phyloP scores from a whole-genome alignment of 169 alveolate genomes.

The Eimeria praecox region DNA sequence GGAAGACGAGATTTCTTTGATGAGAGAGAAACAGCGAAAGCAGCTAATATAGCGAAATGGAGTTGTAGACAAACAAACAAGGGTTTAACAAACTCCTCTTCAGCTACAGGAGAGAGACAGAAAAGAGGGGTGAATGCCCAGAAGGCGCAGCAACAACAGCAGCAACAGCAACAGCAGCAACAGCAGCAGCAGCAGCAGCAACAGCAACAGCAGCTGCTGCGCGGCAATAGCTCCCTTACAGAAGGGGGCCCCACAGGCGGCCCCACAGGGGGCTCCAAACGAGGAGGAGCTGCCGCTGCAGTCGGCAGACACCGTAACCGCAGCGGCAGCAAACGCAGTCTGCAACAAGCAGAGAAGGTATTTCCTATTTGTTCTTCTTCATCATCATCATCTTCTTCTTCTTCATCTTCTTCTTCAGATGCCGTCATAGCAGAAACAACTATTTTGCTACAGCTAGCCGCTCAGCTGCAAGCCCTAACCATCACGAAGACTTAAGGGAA shows the following conservation, averaged over 20 bases:
- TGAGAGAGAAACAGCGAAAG: slow-evolving; percentile 14
- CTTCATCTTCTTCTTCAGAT: not conserved
- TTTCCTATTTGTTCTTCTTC: not conserved
- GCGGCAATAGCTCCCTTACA: not conserved
- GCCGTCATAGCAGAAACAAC: not conserved
- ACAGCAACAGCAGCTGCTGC: not conserved
- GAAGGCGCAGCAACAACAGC: not conserved
- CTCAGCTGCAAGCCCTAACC: not conserved
- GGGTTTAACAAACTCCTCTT: not conserved
- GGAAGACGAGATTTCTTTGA: slow-evolving; percentile 64
- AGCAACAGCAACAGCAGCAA: not conserved
- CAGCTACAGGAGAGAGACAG: not conserved
- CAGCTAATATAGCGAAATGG: not conserved
- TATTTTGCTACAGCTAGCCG: slow-evolving; percentile 5
- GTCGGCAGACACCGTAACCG: not conserved
- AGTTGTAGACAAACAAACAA: not conserved
- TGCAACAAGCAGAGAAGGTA: not conserved
- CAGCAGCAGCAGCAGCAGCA: not conserved
- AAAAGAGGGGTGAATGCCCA: not conserved
- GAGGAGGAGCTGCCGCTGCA: not conserved
- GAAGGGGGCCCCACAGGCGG: not conserved
- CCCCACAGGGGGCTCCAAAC: not conserved
- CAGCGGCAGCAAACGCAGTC: not conserved
- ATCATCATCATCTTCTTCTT: not conserved
- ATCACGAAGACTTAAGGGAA: not conserved